Evolutionary conservation across 2,329 filamentous ascomycete species (phyloP).

Genomic region (Aspergillus candidus): DNA sequence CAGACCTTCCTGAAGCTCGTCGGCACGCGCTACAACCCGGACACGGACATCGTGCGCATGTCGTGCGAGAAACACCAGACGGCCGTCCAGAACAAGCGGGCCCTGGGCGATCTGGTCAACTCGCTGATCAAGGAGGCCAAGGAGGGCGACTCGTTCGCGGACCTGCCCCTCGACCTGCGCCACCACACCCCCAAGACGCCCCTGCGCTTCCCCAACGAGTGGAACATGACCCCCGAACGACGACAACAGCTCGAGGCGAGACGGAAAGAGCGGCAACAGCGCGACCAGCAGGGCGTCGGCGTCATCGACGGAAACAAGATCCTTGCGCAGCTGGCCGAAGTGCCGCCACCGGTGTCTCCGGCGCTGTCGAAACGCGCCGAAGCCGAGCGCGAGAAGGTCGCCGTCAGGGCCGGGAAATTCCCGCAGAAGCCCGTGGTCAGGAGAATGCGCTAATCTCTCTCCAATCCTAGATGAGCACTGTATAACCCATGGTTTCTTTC

Average conservation of each 20-base stretch:
- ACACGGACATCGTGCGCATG: slow-evolving; percentile 76
- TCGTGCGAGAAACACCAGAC: slow-evolving; percentile 83
- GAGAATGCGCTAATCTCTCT: slow-evolving; percentile 9
- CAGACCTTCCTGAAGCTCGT: slow-evolving; percentile 82
- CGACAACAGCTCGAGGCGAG: slow-evolving; percentile 58
- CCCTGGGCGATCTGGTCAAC: slow-evolving; percentile 72
- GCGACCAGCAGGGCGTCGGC: slow-evolving; percentile 55
- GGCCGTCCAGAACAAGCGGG: slow-evolving; percentile 94
- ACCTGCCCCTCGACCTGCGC: slow-evolving; percentile 81
- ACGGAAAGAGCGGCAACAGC: slow-evolving; percentile 47
- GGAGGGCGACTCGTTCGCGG: slow-evolving; percentile 77
- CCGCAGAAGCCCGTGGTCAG: slow-evolving; percentile 12
- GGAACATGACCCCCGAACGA: slow-evolving; percentile 70
- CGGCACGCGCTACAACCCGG: slow-evolving; percentile 81
- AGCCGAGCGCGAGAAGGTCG: slow-evolving; percentile 19
- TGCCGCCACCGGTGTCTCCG: slow-evolving; percentile 30
- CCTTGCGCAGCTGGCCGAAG: slow-evolving; percentile 27
- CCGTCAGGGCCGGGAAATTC: slow-evolving; percentile 6
- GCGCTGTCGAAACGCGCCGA: slow-evolving; percentile 17
- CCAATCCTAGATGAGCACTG: too few relatives aligned
- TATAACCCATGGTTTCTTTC: slow-evolving; percentile 5
- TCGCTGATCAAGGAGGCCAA: slow-evolving; percentile 69
- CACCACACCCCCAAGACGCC: slow-evolving; percentile 68
- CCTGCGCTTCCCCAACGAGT: slow-evolving; percentile 70
- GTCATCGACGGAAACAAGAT: slow-evolving; percentile 48